Conservation (phyloP, 2,329 filamentous ascomycete genomes). For the Claviceps sp. region DNA sequence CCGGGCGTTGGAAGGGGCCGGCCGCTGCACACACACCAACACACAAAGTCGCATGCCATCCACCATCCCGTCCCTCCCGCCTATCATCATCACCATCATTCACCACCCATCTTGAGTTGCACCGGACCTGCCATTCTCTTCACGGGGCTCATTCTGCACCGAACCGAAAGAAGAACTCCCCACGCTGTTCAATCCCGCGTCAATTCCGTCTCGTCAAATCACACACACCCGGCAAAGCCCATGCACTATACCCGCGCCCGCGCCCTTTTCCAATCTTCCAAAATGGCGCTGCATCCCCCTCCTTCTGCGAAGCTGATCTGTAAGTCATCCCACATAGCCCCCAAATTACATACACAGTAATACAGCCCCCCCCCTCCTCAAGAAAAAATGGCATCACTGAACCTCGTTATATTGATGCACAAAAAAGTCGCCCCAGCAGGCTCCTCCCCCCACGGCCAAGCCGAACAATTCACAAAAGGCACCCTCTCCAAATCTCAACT, state of each 20-base stretch:
- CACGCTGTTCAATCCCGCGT: background rate
- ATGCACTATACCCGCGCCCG: constrained; percentile 12
- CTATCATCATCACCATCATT: background rate
- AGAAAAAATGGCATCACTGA: background rate
- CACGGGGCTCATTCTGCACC: too few species aligned
- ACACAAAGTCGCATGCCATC: too few species aligned
- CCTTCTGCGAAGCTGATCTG: constrained; percentile 31
- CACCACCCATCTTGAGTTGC: too few species aligned
- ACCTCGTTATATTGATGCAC: too few species aligned
- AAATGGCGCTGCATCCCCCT: constrained; percentile 29
- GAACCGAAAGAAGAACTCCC: background rate
- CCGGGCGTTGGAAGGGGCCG: too few species aligned
- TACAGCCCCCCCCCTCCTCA: background rate
- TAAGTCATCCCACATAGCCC: constrained; percentile 16
- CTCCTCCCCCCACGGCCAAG: constrained; percentile 44
- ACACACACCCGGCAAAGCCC: background rate
- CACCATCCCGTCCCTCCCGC: background rate
- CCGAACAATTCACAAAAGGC: constrained; percentile 59
- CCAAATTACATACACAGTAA: too few species aligned
- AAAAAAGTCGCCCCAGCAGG: constrained; percentile 49
- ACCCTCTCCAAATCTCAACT: constrained; percentile 50
- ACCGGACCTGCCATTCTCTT: background rate
- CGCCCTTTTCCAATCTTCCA: constrained; percentile 14
- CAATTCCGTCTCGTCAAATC: background rate
- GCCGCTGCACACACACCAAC: too few species aligned